Evolutionary conservation across 75 land plant genomes (phyloP).

Genomic region (Picea sitchensis): DNA sequence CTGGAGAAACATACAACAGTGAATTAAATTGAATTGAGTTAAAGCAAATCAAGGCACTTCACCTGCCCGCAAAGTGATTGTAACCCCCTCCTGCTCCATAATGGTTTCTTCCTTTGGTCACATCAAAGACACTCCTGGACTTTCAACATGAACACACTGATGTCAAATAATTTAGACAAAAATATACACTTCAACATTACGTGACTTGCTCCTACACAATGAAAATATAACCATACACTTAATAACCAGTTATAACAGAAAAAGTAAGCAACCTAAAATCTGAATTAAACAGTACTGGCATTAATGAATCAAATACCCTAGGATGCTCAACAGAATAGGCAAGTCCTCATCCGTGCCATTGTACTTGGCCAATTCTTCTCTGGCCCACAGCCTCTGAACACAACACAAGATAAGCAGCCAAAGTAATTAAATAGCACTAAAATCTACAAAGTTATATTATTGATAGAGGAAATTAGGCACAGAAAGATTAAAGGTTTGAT

Average conservation of each 20-base stretch:
- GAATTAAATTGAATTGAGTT: not conserved
- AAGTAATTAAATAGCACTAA: not conserved
- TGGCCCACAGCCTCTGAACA: constrained; percentile 68
- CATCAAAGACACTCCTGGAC: constrained; percentile 89
- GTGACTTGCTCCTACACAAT: not conserved
- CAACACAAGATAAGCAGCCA: constrained; percentile 7
- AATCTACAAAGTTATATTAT: not conserved
- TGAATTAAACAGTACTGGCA: not conserved
- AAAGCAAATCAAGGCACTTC: not conserved
- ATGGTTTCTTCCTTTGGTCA: constrained; percentile 79
- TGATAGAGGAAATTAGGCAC: not conserved
- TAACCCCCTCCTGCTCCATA: constrained; percentile 88
- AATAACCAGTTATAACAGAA: constrained; percentile 7
- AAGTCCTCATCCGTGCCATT: constrained; percentile 67
- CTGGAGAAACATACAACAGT: not conserved
- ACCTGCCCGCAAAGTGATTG: constrained; percentile 96
- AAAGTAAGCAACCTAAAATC: not conserved
- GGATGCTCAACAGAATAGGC: constrained; percentile 76
- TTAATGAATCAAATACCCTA: constrained; percentile 49
- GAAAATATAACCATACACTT: not conserved
- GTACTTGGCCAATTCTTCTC: constrained; percentile 55
- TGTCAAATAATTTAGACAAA: constrained; percentile 7
- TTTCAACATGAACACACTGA: constrained; percentile 9
- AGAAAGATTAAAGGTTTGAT: not conserved
- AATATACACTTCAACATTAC: not conserved